Percentiles rank a stretch among this genome's conserved stretches.
Evolutionary conservation across 768 basidiomycete species (phyloP).

Genomic region (Hericium alpestre): DNA sequence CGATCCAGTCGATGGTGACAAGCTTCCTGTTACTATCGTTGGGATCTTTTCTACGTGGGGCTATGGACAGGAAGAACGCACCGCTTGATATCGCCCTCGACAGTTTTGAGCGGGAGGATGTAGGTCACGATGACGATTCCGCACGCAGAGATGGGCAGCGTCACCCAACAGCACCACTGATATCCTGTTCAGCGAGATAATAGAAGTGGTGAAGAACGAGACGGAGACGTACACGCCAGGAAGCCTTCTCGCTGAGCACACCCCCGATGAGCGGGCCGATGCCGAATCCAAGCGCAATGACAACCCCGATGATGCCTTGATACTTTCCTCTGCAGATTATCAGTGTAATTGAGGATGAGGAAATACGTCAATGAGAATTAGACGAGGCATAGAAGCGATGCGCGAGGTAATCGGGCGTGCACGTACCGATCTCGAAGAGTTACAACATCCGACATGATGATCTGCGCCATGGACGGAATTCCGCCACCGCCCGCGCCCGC

Average conservation of each 20-base stretch:
- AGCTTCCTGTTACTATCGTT: conserved; percentile 38
- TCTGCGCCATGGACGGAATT: conserved; percentile 58
- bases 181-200: neutral
- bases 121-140: conserved; percentile 49
- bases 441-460: conserved; percentile 65
- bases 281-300: conserved; percentile 50
- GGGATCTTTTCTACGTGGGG: neutral
- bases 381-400: neutral
- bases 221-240: conserved; percentile 39
- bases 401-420: neutral
- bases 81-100: conserved; percentile 49
- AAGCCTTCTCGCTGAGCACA: conserved; percentile 46
- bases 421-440: conserved; percentile 52
- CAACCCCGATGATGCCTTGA: conserved; percentile 60
- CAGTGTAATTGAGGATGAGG: no score
- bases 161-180: conserved; percentile 72
- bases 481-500: conserved; percentile 66
- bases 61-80: conserved; percentile 10
- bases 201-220: neutral
- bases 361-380: no score
- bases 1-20: conserved; percentile 53
- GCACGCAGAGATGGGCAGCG: conserved; percentile 45
- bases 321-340: conserved; percentile 50
- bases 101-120: conserved; percentile 59
- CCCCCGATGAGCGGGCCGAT: conserved; percentile 65